Conservation (phyloP, 768 basidiomycete genomes). For the Xerocomellus chrysenteron region DNA sequence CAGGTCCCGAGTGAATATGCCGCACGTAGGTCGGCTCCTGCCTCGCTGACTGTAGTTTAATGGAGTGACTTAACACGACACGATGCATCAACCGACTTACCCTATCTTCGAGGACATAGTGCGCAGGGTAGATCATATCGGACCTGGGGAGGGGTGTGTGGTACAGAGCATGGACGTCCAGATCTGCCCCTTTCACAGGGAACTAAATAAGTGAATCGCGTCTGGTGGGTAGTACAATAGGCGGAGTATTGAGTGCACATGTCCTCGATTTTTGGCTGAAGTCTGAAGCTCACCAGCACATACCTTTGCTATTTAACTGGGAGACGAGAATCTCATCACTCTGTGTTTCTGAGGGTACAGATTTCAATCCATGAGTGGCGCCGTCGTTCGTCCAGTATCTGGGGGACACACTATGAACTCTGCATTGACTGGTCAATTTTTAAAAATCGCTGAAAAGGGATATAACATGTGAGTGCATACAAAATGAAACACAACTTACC, state of each 20-base stretch:
- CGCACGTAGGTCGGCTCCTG: neutral
- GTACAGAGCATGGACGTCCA: neutral
- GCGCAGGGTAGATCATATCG: conserved; percentile 5
- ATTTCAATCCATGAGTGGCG: conserved; percentile 10
- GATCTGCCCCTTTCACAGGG: neutral
- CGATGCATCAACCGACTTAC: neutral
- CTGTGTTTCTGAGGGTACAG: conserved; percentile 2
- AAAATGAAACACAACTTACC: conserved; percentile 7
- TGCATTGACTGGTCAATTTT: neutral
- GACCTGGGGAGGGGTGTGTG: rapidly evolving
- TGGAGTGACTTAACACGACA: neutral
- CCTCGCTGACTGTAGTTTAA: neutral
- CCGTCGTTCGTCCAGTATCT: conserved; percentile 6
- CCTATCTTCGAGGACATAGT: conserved; percentile 2
- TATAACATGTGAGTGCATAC: neutral
- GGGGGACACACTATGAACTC: conserved; percentile 2
- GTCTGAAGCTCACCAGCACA: conserved; percentile 7
- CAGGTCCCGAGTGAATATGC: neutral
- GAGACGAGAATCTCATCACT: neutral
- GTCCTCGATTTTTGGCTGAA: conserved; percentile 2
- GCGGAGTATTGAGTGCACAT: conserved; percentile 16
- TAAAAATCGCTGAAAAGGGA: neutral
- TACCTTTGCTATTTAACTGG: conserved; percentile 19
- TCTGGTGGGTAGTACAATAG: conserved; percentile 6
- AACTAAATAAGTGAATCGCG: neutral